phyloP scores from a whole-genome alignment of 2,329 filamentous ascomycete species.

The Aspergillus sp. region DNA sequence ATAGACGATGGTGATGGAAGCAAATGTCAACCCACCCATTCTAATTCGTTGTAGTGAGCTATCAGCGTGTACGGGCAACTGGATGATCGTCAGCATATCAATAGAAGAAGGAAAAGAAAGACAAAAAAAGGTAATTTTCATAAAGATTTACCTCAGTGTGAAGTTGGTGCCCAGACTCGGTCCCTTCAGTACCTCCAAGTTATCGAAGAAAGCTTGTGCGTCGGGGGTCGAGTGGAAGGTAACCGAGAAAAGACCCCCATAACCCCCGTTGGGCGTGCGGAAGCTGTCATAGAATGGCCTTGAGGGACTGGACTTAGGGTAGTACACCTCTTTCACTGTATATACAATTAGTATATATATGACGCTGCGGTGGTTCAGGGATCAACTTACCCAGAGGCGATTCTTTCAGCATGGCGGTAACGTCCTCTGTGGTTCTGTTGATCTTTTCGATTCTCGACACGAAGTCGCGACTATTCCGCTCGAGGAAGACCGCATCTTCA shows the following conservation, averaged over 20 bases:
- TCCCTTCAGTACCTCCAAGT: slow-evolving; percentile 79
- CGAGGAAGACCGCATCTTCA: slow-evolving; percentile 89
- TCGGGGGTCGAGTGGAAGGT: slow-evolving; percentile 64
- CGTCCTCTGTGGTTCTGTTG: slow-evolving; percentile 74
- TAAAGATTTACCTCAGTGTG: slow-evolving; percentile 54
- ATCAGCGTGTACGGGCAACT: slow-evolving; percentile 83
- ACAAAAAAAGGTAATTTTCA: slow-evolving; percentile 5
- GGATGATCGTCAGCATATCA: slow-evolving; percentile 8
- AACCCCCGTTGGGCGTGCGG: slow-evolving; percentile 65
- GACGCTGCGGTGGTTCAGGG: neutral
- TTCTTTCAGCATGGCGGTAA: slow-evolving; percentile 61
- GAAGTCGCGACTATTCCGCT: slow-evolving; percentile 93
- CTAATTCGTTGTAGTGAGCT: slow-evolving; percentile 82
- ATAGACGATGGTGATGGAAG: neutral
- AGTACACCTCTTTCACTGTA: slow-evolving; percentile 70
- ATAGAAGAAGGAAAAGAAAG: neutral
- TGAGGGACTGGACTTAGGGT: slow-evolving; percentile 71
- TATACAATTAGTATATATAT: slow-evolving; percentile 23
- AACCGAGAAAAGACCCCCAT: slow-evolving; percentile 80
- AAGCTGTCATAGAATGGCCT: slow-evolving; percentile 69
- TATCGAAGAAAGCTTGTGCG: slow-evolving; percentile 76
- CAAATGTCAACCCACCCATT: slow-evolving; percentile 57
- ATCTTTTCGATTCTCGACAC: slow-evolving; percentile 71
- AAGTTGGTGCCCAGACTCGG: slow-evolving; percentile 96
- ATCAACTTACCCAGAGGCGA: slow-evolving; percentile 43